Evolutionary conservation across 371 early-diverging fungal species (phyloP).

Genomic region (Circinella umbellata): DNA sequence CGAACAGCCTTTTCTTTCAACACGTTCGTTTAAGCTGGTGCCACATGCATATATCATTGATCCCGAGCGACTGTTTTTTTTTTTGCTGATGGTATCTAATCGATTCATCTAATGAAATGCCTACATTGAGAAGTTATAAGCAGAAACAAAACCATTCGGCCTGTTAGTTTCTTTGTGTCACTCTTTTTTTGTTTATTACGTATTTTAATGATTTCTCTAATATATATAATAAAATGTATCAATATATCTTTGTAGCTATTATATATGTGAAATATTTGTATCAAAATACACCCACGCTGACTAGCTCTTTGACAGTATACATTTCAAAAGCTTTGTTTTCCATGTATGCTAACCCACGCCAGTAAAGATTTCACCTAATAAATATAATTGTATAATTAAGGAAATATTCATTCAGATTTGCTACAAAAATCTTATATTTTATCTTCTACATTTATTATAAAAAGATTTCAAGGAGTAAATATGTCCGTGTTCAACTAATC

Average conservation of each 20-base stretch:
- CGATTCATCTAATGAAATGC: too few species aligned
- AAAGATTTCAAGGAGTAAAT: too few species aligned
- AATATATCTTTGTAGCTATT: not conserved
- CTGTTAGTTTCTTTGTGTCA: too few species aligned
- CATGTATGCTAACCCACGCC: not conserved
- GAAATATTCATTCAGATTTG: not conserved
- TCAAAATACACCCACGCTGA: not conserved
- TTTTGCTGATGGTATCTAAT: too few species aligned
- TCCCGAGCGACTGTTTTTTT: too few species aligned
- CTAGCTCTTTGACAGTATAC: not conserved
- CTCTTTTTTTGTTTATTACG: too few species aligned
- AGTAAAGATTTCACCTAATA: conserved; percentile 1
- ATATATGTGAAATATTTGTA: not conserved
- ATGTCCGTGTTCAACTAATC: too few species aligned
- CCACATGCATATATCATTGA: not conserved
- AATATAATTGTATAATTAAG: not conserved
- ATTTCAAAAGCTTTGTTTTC: not conserved
- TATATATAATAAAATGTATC: not conserved
- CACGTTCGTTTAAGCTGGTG: not conserved
- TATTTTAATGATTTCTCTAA: too few species aligned
- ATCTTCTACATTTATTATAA: not conserved
- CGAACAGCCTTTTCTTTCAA: too few species aligned
- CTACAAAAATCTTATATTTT: too few species aligned
- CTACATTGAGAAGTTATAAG: too few species aligned
- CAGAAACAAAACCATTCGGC: too few species aligned